These are phyloP conservation scores for Sungouiozyma intestinalis DNA, from an alignment of 805 yeast genomes.

Conservation along the genomic window DNA sequence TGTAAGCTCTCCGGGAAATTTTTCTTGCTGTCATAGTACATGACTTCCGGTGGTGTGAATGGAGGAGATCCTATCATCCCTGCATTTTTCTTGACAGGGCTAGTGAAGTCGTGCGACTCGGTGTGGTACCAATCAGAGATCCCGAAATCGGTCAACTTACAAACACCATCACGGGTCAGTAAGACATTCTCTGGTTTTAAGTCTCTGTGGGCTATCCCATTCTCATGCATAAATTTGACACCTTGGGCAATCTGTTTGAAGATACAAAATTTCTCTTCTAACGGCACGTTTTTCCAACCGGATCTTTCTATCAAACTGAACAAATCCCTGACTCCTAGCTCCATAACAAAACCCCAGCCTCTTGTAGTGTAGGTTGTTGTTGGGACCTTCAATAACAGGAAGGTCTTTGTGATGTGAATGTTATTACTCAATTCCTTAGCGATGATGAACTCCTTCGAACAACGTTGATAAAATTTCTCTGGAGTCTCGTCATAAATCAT, in stretches of 20 bases:
- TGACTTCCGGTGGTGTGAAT: conserved; percentile 70
- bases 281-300: conserved; percentile 47
- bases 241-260: conserved; percentile 63
- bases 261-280: conserved; percentile 48
- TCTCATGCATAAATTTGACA: conserved; percentile 49
- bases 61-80: conserved; percentile 73
- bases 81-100: conserved; percentile 30
- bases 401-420: conserved; percentile 50
- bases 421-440: conserved; percentile 45
- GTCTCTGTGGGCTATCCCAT: conserved; percentile 64
- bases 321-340: conserved; percentile 56
- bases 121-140: conserved; percentile 58
- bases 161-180: conserved; percentile 47
- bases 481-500: conserved; percentile 54
- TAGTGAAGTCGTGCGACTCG: conserved; percentile 39
- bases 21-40: conserved; percentile 32
- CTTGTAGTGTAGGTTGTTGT: conserved; percentile 44
- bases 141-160: conserved; percentile 69
- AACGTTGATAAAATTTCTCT: conserved; percentile 54
- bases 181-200: conserved; percentile 67
- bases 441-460: conserved; percentile 53
- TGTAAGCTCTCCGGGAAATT: conserved; percentile 25
- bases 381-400: conserved; percentile 47
- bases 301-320: conserved; percentile 44
- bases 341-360: conserved; percentile 72